These are phyloP conservation scores for Eimeria sp. DNA, from an alignment of 169 alveolate genomes.

Conservation along the genomic window DNA sequence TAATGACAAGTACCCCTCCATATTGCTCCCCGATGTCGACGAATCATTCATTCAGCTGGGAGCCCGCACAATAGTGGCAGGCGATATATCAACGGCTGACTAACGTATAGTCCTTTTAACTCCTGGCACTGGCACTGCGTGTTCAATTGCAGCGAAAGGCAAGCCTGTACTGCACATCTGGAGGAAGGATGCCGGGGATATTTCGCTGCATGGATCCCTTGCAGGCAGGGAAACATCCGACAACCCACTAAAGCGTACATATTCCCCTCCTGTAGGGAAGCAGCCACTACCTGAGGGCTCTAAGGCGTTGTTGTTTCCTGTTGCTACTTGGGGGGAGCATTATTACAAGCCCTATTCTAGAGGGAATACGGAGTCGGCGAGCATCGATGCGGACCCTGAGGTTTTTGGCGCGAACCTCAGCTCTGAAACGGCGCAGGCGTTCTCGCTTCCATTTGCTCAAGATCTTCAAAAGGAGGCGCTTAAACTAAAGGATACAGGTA, in stretches of 20 bases:
- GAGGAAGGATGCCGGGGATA: background rate
- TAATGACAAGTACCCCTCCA: background rate
- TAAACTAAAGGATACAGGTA: background rate
- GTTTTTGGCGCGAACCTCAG: slow-evolving; percentile 9
- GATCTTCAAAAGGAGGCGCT: background rate
- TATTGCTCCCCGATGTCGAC: background rate
- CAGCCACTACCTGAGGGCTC: background rate
- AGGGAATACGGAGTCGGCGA: background rate
- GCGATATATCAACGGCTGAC: background rate
- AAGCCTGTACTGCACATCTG: background rate
- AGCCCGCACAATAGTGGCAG: background rate
- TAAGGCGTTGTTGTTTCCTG: background rate
- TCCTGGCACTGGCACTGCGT: background rate
- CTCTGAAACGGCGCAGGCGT: slow-evolving; percentile 1
- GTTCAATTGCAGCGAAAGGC: background rate
- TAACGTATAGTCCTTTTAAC: background rate
- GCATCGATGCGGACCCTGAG: slow-evolving; percentile 8
- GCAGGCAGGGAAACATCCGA: background rate
- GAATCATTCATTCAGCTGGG: background rate
- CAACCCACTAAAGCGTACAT: background rate
- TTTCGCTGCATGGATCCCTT: background rate
- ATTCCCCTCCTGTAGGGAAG: background rate
- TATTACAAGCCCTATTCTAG: background rate
- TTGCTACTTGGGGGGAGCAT: background rate
- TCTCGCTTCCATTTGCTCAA: slow-evolving; percentile 19